These are phyloP conservation scores for Xylariaceae sp. DNA, from an alignment of 2,329 filamentous ascomycete genomes.

Conservation along the genomic window DNA sequence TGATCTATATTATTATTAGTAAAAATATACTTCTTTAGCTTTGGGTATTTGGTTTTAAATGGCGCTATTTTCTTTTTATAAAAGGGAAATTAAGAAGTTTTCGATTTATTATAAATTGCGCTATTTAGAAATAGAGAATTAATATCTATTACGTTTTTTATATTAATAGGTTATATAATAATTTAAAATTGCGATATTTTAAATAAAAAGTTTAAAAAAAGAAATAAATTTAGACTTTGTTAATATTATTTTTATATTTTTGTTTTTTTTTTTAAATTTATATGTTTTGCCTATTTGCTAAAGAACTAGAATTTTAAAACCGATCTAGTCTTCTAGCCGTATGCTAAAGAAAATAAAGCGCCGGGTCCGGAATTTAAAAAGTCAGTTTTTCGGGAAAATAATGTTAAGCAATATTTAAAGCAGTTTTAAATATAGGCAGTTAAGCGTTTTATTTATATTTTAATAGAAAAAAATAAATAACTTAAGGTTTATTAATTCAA, in stretches of 20 bases:
- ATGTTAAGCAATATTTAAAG: too few species aligned
- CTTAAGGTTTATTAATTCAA: too few species aligned
- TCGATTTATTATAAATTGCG: neutral
- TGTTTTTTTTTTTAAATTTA: neutral
- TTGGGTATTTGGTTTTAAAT: neutral
- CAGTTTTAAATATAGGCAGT: too few species aligned
- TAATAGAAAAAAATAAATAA: too few species aligned
- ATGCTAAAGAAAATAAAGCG: neutral
- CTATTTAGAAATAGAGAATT: neutral
- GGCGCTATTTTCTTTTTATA: neutral
- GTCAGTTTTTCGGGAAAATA: too few species aligned
- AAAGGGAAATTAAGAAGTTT: neutral
- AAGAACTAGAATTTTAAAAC: neutral
- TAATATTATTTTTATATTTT: neutral
- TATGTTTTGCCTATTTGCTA: neutral
- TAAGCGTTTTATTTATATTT: too few species aligned
- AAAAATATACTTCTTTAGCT: neutral
- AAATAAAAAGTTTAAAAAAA: conserved; percentile 1
- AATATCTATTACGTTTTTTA: neutral
- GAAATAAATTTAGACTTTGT: neutral
- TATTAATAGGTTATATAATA: neutral
- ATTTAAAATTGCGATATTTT: neutral
- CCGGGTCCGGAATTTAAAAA: neutral
- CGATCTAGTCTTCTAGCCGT: neutral
- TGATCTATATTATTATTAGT: neutral